Percentiles rank a stretch among this genome's conserved stretches.
Evolutionary conservation across 768 basidiomycete species (phyloP).

Genomic region (Xerocomellus amylosporus): DNA sequence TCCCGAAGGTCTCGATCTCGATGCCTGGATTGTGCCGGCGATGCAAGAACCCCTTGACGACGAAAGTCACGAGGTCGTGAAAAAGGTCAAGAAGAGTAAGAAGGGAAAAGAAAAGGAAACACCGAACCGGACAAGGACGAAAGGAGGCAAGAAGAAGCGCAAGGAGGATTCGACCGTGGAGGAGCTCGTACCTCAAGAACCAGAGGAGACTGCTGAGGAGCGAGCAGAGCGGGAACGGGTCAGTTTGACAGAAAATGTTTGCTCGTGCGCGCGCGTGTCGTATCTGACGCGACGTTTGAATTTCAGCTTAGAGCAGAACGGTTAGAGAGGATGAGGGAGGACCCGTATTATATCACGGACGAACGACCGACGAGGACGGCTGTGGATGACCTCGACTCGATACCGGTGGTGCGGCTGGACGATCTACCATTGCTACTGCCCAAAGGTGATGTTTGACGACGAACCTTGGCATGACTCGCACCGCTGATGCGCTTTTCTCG

Average conservation of each 20-base stretch:
- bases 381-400: slow-evolving; percentile 76
- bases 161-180: slow-evolving; percentile 22
- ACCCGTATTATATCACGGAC: slow-evolving; percentile 89
- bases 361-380: slow-evolving; percentile 41
- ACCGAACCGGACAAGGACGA: slow-evolving; percentile 25
- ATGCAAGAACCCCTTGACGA: slow-evolving; percentile 33
- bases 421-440: slow-evolving; percentile 53
- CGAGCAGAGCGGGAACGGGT: slow-evolving; percentile 62
- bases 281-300: slow-evolving; percentile 3
- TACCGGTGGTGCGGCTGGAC: slow-evolving; percentile 86
- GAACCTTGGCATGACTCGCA: not conserved
- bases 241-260: slow-evolving; percentile 16
- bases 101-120: slow-evolving; percentile 47
- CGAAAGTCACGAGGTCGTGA: slow-evolving; percentile 38
- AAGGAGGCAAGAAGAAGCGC: slow-evolving; percentile 47
- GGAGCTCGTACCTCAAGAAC: slow-evolving; percentile 41
- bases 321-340: slow-evolving; percentile 71
- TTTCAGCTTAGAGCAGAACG: slow-evolving; percentile 72
- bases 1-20: slow-evolving; percentile 85
- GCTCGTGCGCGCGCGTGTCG: not conserved
- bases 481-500: slow-evolving; percentile 31
- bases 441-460: slow-evolving; percentile 26
- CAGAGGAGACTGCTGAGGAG: slow-evolving; percentile 57
- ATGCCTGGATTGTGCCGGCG: slow-evolving; percentile 78
- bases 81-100: slow-evolving; percentile 42